Percentiles rank a stretch among this genome's conserved stretches.
phyloP scores from a whole-genome alignment of 192 early-diverging fungal genomes.

The Backusella westeae region DNA sequence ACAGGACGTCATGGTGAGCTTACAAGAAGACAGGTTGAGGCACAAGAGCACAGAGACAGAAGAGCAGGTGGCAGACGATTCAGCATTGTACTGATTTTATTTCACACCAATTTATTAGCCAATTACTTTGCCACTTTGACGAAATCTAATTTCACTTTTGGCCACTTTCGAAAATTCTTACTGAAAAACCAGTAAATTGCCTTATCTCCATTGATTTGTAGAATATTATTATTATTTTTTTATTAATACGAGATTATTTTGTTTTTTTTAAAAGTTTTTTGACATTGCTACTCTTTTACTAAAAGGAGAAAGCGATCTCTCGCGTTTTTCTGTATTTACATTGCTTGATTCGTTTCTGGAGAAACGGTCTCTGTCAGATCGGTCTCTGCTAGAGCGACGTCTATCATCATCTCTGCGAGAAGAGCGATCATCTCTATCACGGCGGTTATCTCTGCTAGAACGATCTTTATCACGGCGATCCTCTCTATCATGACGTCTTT shows the following conservation, averaged over 20 bases:
- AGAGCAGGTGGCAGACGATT: no score
- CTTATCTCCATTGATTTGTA: neutral
- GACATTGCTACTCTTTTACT: constrained; percentile 6
- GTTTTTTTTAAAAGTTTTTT: neutral
- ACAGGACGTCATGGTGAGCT: no score
- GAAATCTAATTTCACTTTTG: no score
- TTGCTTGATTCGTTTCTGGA: neutral
- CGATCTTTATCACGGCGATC: neutral
- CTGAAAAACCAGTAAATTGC: neutral
- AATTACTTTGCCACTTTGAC: no score
- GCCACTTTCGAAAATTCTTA: no score
- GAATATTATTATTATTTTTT: neutral
- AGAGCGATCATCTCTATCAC: neutral
- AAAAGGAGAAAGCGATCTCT: constrained; percentile 18
- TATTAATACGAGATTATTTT: neutral
- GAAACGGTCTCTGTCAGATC: neutral
- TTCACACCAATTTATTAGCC: no score
- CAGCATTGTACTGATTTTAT: no score
- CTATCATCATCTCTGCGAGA: neutral
- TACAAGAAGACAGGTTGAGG: no score
- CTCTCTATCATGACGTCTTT: neutral
- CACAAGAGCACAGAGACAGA: no score
- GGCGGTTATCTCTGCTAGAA: neutral
- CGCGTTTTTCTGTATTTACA: neutral
- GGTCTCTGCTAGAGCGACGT: neutral